A percentile compares a stretch with the other conserved stretches of the same genome.
These are phyloP conservation scores for Penicillium steckii DNA, from an alignment of 495 filamentous ascomycete genomes.

Conservation along the genomic window DNA sequence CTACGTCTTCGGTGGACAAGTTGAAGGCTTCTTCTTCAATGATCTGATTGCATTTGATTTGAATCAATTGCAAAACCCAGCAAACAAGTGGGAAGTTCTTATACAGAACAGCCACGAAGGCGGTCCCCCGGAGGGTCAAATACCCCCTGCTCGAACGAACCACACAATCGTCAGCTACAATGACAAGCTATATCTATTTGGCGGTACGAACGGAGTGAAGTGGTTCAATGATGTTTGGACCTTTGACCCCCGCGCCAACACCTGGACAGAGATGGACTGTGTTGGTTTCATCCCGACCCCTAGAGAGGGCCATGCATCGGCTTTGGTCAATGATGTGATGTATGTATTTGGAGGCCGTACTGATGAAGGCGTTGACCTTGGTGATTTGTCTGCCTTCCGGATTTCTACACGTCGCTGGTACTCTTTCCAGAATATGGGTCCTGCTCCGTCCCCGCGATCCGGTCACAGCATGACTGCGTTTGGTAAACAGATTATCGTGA, in stretches of 20 bases:
- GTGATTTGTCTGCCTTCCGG: constrained; percentile 92
- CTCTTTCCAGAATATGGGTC: constrained; percentile 99
- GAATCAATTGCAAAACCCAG: constrained; percentile 83
- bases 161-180: constrained; percentile 90
- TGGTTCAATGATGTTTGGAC: constrained; percentile 99
- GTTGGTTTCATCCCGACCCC: constrained; percentile 94
- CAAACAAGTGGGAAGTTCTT: constrained; percentile 91
- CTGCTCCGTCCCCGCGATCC: constrained; percentile 86
- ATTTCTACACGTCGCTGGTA: constrained; percentile 94
- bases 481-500: constrained; percentile 85
- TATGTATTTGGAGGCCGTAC: constrained; percentile 98
- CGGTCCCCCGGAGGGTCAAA: constrained; percentile 60
- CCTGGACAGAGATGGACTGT: constrained; percentile 87
- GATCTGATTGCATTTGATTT: constrained; percentile 96
- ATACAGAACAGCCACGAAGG: constrained; percentile 73
- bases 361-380: constrained; percentile 85
- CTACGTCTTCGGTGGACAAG: constrained; percentile 96
- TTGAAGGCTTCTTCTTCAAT: constrained; percentile 97
- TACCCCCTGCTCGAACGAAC: constrained; percentile 92
- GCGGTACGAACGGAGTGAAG: constrained; percentile 86
- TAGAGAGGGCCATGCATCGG: constrained; percentile 91
- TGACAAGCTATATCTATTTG: constrained; percentile 95
- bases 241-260: constrained; percentile 79
- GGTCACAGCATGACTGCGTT: constrained; percentile 97
- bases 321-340: constrained; percentile 95